Conservation (phyloP, 371 early-diverging fungal species). For the Mortierella sp. region DNA sequence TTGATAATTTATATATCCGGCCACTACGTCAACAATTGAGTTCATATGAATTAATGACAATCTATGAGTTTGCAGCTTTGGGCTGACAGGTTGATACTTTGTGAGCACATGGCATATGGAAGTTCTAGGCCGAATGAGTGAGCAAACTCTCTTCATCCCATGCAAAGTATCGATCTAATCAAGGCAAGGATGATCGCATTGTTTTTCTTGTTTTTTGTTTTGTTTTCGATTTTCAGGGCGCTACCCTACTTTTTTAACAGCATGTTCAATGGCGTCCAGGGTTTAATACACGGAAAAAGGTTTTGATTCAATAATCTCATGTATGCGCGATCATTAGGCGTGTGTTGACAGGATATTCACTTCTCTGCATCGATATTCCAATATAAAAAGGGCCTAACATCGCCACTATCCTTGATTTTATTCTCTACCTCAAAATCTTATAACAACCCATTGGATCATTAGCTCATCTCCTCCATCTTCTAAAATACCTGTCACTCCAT, state of each 20-base stretch:
- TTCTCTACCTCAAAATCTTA: not conserved
- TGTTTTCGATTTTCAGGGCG: not conserved
- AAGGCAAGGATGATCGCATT: not conserved
- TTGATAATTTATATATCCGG: too few relatives aligned
- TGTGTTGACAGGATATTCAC: not conserved
- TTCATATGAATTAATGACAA: not conserved
- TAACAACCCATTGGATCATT: not conserved
- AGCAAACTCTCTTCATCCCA: not conserved
- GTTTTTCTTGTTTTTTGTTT: not conserved
- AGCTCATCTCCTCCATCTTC: not conserved
- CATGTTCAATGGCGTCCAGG: not conserved
- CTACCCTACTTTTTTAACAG: not conserved
- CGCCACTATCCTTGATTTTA: not conserved
- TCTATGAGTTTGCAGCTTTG: not conserved
- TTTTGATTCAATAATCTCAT: not conserved
- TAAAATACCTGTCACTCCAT: not conserved
- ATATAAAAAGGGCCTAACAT: not conserved
- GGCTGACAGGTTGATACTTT: not conserved
- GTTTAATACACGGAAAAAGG: not conserved
- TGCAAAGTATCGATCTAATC: slow-evolving; percentile 10
- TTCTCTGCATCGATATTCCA: not conserved
- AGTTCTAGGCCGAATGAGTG: not conserved
- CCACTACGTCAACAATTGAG: too few relatives aligned
- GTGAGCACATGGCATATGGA: not conserved
- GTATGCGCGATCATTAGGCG: not conserved